Percentiles rank a stretch among this genome's conserved stretches.
These are phyloP conservation scores for Carallia brachiata DNA, from an alignment of 345 rosid species.

Conservation along the genomic window DNA sequence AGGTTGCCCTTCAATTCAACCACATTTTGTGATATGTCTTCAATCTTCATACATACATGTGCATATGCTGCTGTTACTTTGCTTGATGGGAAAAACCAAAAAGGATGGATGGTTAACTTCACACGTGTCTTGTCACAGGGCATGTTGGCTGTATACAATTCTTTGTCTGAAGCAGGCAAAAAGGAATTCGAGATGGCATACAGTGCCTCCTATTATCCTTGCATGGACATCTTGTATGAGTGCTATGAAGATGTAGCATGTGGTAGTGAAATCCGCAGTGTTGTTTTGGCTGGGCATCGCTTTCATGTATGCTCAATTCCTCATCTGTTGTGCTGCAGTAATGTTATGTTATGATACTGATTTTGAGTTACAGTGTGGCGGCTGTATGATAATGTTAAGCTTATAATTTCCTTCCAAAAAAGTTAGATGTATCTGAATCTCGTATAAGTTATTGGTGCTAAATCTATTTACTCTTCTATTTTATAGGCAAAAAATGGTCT, in stretches of 20 bases:
- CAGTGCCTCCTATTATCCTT: slow-evolving; percentile 75
- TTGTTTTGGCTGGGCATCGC: slow-evolving; percentile 90
- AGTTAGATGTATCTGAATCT: not conserved
- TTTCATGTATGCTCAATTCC: slow-evolving; percentile 49
- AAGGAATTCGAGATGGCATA: slow-evolving; percentile 73
- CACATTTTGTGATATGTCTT: not conserved
- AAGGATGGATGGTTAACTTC: not conserved
- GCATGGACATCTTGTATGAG: slow-evolving; percentile 86
- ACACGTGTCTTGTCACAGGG: slow-evolving; percentile 44
- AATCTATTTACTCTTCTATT: slow-evolving; percentile 3
- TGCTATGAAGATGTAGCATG: slow-evolving; percentile 87
- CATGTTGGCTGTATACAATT: slow-evolving; percentile 82
- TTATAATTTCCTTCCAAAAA: not conserved
- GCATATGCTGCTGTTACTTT: not conserved
- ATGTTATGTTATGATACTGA: not conserved
- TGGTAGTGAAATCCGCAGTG: slow-evolving; percentile 82
- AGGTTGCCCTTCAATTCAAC: slow-evolving; percentile 39
- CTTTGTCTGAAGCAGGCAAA: slow-evolving; percentile 69
- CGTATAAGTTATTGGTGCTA: not conserved
- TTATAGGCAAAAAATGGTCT: slow-evolving; percentile 84
- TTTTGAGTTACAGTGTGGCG: too few species aligned
- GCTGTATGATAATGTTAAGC: not conserved
- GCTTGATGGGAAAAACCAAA: not conserved
- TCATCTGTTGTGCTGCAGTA: not conserved
- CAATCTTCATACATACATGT: not conserved